A percentile compares a stretch with the other conserved stretches of the same genome.
Conservation (phyloP, 2,329 filamentous ascomycete genomes). For the Paraconiothyrium brasiliense region DNA sequence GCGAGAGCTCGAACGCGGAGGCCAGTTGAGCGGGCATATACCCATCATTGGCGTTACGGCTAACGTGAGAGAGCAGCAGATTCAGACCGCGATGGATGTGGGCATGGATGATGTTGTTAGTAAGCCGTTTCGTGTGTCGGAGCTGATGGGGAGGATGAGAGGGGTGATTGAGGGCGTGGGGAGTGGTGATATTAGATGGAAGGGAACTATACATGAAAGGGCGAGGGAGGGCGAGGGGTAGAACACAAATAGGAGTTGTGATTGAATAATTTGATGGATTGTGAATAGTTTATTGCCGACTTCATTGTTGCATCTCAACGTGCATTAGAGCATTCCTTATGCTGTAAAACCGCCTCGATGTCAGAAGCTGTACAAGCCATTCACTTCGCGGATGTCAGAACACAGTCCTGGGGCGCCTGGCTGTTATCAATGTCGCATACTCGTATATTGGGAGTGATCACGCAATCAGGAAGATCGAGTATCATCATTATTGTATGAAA, state of each 20-base stretch:
- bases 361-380: no score
- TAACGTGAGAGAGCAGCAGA: constrained; percentile 45
- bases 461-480: no score
- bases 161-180: constrained; percentile 4
- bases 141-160: constrained; percentile 29
- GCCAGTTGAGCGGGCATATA: constrained; percentile 32
- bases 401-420: no score
- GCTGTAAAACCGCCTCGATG: no score
- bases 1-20: constrained; percentile 34
- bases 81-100: constrained; percentile 37
- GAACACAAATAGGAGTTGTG: neutral
- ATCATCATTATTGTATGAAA: no score
- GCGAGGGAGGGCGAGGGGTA: neutral
- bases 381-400: no score
- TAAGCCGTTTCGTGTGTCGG: constrained; percentile 70
- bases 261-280: no score
- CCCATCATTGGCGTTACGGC: constrained; percentile 48
- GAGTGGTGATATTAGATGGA: neutral
- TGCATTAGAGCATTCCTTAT: no score
- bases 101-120: constrained; percentile 67
- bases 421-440: no score
- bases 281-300: no score
- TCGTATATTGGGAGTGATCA: no score
- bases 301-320: no score
- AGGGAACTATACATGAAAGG: neutral